Base-by-base conservation (phyloP, 2,329 filamentous ascomycete genomes). In the Diaporthe vaccinii region DNA sequence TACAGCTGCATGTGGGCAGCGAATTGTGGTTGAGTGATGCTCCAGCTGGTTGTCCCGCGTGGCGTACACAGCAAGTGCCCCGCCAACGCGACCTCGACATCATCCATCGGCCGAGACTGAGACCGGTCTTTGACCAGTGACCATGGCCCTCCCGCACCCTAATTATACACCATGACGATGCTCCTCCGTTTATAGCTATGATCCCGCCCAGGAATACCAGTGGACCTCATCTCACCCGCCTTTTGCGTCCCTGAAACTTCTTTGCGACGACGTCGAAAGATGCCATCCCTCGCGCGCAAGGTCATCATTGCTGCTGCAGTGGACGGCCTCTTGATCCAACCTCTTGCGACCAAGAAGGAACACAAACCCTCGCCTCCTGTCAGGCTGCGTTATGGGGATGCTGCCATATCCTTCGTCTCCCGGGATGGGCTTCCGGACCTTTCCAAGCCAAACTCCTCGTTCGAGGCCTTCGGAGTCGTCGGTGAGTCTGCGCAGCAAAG, bases 251-350 rank as follows among this genome's bases (percentile, higher is more conserved):
- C 58, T 55, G 49, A 76, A 59, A 20, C 53, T 57, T 74, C 74
- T 75, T 78, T 36, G 74, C 57, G 58, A 34, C 55, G 39, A 62
- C 62, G 57, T 65, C 69, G 70, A 72, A 82, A 76, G 49, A 97
- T 97, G 95, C 93, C 95, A 74, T 89, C 90, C 78, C 86, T 98
- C 76, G 92, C 94, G 75, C 93, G 94, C 82, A 97, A 97, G 85
- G 86, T 98, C 73, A 82, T 95, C 78, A 91, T 98, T 79, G 93
- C 93, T 84, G 95, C 95, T 73, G 92, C 95, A 36, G 91, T 93
- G 72, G 95, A 98, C 81, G 95, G 95, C 74, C 88, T 98, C 71
- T 87, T 98, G 78, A 89, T 98, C 59, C 94, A 97, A 80, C 93
- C 94, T 36, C 86, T 93, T 41, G 88, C 90, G 25, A 84, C 87